Conservation (phyloP, 805 yeast species). For the Suhomyces faveliae region DNA sequence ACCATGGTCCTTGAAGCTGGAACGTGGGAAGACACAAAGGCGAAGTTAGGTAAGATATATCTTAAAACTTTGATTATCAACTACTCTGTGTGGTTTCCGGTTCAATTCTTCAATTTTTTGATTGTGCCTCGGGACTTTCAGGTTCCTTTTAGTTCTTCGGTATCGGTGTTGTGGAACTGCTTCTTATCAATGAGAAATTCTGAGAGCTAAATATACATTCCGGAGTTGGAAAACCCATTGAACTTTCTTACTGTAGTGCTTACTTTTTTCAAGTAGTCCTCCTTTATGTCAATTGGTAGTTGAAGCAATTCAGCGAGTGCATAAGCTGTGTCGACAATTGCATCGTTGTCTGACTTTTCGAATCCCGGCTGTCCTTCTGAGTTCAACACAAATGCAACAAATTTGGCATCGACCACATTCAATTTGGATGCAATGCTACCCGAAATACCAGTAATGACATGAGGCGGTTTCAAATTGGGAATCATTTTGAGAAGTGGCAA, state of each 20-base stretch:
- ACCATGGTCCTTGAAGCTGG: slow-evolving; percentile 79
- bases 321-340: slow-evolving; percentile 33
- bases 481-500: slow-evolving; percentile 9
- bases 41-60: slow-evolving; percentile 65
- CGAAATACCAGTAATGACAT: slow-evolving; percentile 55
- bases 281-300: slow-evolving; percentile 1
- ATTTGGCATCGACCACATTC: slow-evolving; percentile 2
- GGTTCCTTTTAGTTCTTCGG: slow-evolving; percentile 83
- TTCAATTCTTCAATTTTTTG: slow-evolving; percentile 72
- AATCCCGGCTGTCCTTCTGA: slow-evolving; percentile 64
- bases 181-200: slow-evolving; percentile 77
- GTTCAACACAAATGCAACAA: slow-evolving; percentile 37
- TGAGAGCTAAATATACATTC: slow-evolving; percentile 23
- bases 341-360: slow-evolving; percentile 50
- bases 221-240: slow-evolving; percentile 24
- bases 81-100: slow-evolving; percentile 79
- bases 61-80: slow-evolving; percentile 65
- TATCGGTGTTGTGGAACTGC: slow-evolving; percentile 94
- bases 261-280: slow-evolving; percentile 14
- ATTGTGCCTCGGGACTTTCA: slow-evolving; percentile 71
- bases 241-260: slow-evolving; percentile 22
- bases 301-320: slow-evolving; percentile 9
- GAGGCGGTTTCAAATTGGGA: slow-evolving; percentile 54
- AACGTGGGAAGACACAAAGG: slow-evolving; percentile 57
- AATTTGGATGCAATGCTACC: slow-evolving; percentile 43